Evolutionary conservation across 2,329 filamentous ascomycete genomes (phyloP), one percentile per base, ranked within the genome.

Genomic region (Talaromyces sp.): DNA sequence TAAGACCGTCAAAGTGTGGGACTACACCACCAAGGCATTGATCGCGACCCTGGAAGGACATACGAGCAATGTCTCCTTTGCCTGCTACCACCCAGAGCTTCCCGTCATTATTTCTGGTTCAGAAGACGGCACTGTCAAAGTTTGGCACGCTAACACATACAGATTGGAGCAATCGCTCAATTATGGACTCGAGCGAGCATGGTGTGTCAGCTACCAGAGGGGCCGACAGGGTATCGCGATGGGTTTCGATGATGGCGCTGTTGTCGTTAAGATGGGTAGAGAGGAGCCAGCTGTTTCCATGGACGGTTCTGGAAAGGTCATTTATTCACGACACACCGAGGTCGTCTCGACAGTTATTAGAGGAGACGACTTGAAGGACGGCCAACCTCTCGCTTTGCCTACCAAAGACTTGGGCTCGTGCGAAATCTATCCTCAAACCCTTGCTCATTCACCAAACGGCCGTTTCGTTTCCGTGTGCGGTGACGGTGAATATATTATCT

Each of bases 121-220:
- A 28, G 95, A 99, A 78, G 95, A 99, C 77, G 93, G 93, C 67
- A 96, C 93, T 0, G 88, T 99, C 74, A 96, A 96, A 78, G 93
- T 99, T 76, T 99, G 95, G 95, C 93, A 99, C 75, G 93, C 93
- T 67, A 97, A 96, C 73, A 99, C 95, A 60, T 98, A 98, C 78
- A 86, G 95, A 68, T 85, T 98, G 64, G 95, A 98, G 77, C 95
- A 98, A 75, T 96, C 93, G 0, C 82, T 99, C 66, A 97, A 92
- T 80, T 99, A 99, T 76, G 95, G 93, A 33, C 80, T 99, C 56
- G 95, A 99, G 78, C 86, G 95, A 72, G 95, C 93, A 61, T 99
- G 95, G 95, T 98, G 95, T 84, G 92, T 98, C 52, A 89, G 92
- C 28, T 97, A 96, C 73, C 95, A 99, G 76, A 90, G 92, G 75